Evolutionary conservation across 2,329 filamentous ascomycete genomes (phyloP).

Genomic region (Fusarium algeriense): DNA sequence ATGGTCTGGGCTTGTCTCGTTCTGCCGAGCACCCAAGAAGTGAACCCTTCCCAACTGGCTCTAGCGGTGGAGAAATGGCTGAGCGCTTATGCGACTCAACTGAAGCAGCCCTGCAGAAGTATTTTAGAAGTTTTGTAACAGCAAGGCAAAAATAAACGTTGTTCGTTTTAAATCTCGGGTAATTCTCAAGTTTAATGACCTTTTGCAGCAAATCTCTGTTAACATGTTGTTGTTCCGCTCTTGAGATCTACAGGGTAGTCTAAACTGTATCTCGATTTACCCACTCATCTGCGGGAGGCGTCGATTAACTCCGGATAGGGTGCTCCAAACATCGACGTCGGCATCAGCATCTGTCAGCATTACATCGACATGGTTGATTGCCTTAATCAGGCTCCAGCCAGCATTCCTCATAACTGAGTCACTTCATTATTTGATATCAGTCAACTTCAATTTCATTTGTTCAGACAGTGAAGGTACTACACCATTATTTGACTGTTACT

Average conservation of each 20-base stretch:
- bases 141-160: not conserved
- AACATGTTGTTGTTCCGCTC: rapidly evolving
- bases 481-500: not conserved
- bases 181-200: rapidly evolving
- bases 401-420: rapidly evolving
- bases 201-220: rapidly evolving
- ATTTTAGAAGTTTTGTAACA: not conserved
- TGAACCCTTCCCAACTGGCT: slow-evolving; percentile 12
- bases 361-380: rapidly evolving
- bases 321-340: not conserved
- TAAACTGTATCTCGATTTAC: not conserved
- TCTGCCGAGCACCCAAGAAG: slow-evolving; percentile 6
- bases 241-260: not conserved
- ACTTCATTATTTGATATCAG: not conserved
- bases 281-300: not conserved
- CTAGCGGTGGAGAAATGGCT: not conserved
- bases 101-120: slow-evolving; percentile 2
- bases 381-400: rapidly evolving
- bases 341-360: not conserved
- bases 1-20: slow-evolving; percentile 18
- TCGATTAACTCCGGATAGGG: not conserved
- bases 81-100: slow-evolving; percentile 12
- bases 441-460: not conserved
- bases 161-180: rapidly evolving
- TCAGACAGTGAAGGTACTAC: not conserved